These are phyloP conservation scores for Euphorbia tirucalli DNA, from an alignment of 345 rosid genomes.

Conservation along the genomic window DNA sequence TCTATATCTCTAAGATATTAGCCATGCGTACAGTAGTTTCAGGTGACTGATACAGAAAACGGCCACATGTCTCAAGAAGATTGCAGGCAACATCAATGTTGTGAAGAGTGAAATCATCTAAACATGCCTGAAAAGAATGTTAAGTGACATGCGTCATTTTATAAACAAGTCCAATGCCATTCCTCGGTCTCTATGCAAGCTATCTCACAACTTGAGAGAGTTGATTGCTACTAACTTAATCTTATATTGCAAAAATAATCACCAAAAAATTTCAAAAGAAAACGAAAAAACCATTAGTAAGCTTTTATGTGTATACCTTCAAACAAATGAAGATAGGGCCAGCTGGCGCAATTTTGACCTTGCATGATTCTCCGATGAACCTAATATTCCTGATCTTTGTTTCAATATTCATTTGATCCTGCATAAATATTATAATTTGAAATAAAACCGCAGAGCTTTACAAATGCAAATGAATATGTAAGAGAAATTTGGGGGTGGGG, in stretches of 20 bases:
- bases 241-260: neutral
- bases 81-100: slow-evolving; percentile 99
- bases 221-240: neutral
- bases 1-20: slow-evolving; percentile 95
- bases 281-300: neutral
- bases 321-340: slow-evolving; percentile 86
- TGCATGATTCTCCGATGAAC: slow-evolving; percentile 98
- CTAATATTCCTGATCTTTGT: slow-evolving; percentile 96
- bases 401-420: slow-evolving; percentile 99
- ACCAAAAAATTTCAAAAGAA: neutral
- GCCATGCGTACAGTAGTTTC: slow-evolving; percentile 93
- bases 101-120: slow-evolving; percentile 98
- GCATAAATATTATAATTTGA: slow-evolving; percentile 32
- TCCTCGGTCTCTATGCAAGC: slow-evolving; percentile 1
- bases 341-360: slow-evolving; percentile 79
- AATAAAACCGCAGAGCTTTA: neutral
- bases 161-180: slow-evolving; percentile 4
- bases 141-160: neutral
- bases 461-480: slow-evolving; percentile 10
- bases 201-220: neutral
- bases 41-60: slow-evolving; percentile 93
- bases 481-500: too few relatives aligned
- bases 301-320: slow-evolving; percentile 52
- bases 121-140: slow-evolving; percentile 66
- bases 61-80: slow-evolving; percentile 98